Evolutionary conservation across 768 basidiomycete species (phyloP).

Genomic region (Tylopilus balloui): DNA sequence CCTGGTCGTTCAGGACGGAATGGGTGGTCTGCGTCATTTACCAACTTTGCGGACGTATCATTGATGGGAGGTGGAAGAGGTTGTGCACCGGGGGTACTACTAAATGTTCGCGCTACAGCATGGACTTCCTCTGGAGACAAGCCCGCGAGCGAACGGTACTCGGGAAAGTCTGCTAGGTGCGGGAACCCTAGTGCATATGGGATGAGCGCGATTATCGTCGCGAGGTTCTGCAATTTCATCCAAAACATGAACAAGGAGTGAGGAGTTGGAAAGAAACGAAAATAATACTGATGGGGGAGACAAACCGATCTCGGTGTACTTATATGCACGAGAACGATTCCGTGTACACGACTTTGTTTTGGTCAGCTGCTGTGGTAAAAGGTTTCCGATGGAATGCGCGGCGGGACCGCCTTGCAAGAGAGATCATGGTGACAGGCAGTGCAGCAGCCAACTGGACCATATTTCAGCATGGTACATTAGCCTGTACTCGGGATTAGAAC

Average conservation of each 20-base stretch:
- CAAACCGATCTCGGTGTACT: neutral
- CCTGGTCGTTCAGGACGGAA: conserved; percentile 10
- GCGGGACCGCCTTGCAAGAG: neutral
- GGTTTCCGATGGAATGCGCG: neutral
- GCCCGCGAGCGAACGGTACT: conserved; percentile 21
- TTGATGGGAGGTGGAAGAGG: conserved; percentile 21
- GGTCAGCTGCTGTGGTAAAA: neutral
- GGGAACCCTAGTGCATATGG: conserved; percentile 11
- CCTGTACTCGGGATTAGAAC: neutral
- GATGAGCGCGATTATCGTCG: neutral
- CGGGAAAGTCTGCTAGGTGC: conserved; percentile 14
- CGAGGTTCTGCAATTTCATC: conserved; percentile 11
- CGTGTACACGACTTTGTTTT: neutral
- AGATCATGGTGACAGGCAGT: neutral
- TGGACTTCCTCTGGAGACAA: conserved; percentile 15
- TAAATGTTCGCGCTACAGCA: conserved; percentile 11
- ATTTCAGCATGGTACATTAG: neutral
- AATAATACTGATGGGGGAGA: neutral
- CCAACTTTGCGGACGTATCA: conserved; percentile 23
- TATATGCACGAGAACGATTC: neutral
- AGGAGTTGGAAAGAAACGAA: neutral
- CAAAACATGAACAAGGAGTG: neutral
- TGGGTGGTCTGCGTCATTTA: conserved; percentile 19
- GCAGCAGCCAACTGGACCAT: neutral
- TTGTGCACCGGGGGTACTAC: conserved; percentile 21